Evolutionary conservation across 78 protist genomes (phyloP), one percentile per base, ranked within the genome.

Genomic region (Dictyostelium brefeldianum): DNA sequence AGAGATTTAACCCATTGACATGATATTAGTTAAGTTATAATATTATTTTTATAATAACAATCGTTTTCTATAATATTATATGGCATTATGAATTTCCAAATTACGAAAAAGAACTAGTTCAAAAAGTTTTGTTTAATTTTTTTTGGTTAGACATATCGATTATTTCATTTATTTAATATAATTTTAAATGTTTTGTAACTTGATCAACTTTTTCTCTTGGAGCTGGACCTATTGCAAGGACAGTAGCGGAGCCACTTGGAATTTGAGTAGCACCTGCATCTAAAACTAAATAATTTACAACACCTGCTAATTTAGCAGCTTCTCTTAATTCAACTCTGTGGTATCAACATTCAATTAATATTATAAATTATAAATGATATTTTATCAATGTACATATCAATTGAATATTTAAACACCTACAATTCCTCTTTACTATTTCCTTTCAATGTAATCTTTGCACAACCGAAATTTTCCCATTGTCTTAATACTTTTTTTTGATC

Each of bases 181-280:
- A 27, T 71, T 71, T 71, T 71, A 71, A 71, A 46, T 71, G 78
- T 71, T 43, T 43, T 2, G 78, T 41, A 20, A 71, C 78, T 15
- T 20, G 53, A 20, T 71, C 53, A 71, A 71, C 78, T 7, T 18
- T 36, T 0, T 29, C 78, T 43, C 43, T 31, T 71, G 78, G 78
- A 18, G 83, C 77, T 22, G 98, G 98, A 48, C 98, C 98, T 29
- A 97, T 46, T 11, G 97, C 95, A 4, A 97, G 64, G 9, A 97
- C 98, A 36, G 98, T 97, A 12, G 80, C 25, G 9, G 96, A 59
- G 11, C 95, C 96, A 36, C 95, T 79, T 41, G 84, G 98, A 41
- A 97, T 94, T 71, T 97, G 98, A 25, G 98, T 97, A 2, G 95
- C 48, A 48, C 98, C 98, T 10, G 98, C 97, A 80, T 97, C 98